A percentile compares a stretch with the other conserved stretches of the same genome.
phyloP scores from a whole-genome alignment of 2,329 filamentous ascomycete species.

The Hypoxylon sp. region DNA sequence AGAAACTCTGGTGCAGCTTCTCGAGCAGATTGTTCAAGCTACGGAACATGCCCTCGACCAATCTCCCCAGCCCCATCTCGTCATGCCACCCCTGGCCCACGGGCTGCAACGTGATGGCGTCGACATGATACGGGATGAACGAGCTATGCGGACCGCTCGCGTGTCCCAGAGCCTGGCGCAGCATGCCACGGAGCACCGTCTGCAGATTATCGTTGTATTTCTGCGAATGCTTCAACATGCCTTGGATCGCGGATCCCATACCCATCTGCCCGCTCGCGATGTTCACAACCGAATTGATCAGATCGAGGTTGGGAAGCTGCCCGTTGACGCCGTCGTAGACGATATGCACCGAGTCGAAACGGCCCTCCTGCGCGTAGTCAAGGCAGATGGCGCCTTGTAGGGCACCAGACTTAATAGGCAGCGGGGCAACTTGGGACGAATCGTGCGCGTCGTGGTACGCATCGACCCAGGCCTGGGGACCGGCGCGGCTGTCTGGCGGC shows the following conservation, averaged over 20 bases:
- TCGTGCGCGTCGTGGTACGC: slow-evolving; percentile 95
- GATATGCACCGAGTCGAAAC: slow-evolving; percentile 90
- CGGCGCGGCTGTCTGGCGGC: slow-evolving; percentile 88
- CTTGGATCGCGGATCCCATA: slow-evolving; percentile 85
- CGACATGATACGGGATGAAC: slow-evolving; percentile 98
- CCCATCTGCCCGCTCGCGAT: slow-evolving; percentile 95
- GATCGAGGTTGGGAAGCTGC: slow-evolving; percentile 92
- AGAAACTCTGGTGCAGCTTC: slow-evolving; percentile 98
- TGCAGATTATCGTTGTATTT: slow-evolving; percentile 84
- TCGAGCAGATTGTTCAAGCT: slow-evolving; percentile 97
- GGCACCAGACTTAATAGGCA: slow-evolving; percentile 92
- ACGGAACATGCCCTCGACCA: slow-evolving; percentile 90
- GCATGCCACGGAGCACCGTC: slow-evolving; percentile 93
- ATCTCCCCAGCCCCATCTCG: slow-evolving; percentile 93
- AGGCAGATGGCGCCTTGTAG: slow-evolving; percentile 94
- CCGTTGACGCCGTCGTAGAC: slow-evolving; percentile 97
- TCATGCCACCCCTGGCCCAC: slow-evolving; percentile 96
- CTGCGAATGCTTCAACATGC: slow-evolving; percentile 84
- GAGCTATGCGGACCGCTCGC: slow-evolving; percentile 92
- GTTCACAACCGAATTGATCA: slow-evolving; percentile 92
- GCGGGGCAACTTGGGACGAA: slow-evolving; percentile 75
- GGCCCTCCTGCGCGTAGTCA: slow-evolving; percentile 87
- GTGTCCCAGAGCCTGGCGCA: slow-evolving; percentile 90
- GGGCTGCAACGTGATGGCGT: slow-evolving; percentile 93
- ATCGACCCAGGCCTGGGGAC: slow-evolving; percentile 96